Evolutionary conservation across 192 early-diverging fungal genomes (phyloP).

Genomic region (Rhizophagus sp.): DNA sequence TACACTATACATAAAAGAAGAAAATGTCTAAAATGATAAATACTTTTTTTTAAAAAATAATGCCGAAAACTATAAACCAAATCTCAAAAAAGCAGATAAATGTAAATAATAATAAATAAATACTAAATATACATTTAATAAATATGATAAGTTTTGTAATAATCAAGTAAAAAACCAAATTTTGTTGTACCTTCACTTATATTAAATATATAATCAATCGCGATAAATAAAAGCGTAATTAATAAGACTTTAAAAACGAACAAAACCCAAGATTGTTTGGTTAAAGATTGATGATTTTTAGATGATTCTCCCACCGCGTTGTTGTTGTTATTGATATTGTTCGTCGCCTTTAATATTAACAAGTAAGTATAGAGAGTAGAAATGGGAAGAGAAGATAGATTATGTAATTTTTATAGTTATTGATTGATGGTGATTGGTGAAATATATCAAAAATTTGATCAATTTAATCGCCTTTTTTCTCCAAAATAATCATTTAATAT

Average conservation of each 20-base stretch:
- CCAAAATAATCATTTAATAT: not conserved
- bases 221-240: conserved; percentile 8
- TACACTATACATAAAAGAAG: conserved; percentile 16
- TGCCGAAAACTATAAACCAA: not conserved
- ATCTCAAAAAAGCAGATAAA: not conserved
- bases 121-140: conserved; percentile 4
- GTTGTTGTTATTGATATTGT: not conserved
- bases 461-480: not conserved
- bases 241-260: not conserved
- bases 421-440: not conserved
- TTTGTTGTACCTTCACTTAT: not conserved
- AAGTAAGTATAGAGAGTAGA: too few relatives aligned
- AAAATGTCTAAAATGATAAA: not conserved
- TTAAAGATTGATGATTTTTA: conserved; percentile 6
- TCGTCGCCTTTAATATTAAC: not conserved
- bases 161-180: not conserved
- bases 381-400: too few relatives aligned
- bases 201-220: not conserved
- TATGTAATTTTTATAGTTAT: not conserved
- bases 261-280: not conserved
- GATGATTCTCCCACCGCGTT: not conserved
- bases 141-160: conserved; percentile 10
- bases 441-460: not conserved
- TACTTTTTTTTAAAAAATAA: not conserved
- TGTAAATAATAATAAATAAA: not conserved